These are phyloP conservation scores for Termitomyces sp. DNA, from an alignment of 768 basidiomycete genomes.

Conservation along the genomic window DNA sequence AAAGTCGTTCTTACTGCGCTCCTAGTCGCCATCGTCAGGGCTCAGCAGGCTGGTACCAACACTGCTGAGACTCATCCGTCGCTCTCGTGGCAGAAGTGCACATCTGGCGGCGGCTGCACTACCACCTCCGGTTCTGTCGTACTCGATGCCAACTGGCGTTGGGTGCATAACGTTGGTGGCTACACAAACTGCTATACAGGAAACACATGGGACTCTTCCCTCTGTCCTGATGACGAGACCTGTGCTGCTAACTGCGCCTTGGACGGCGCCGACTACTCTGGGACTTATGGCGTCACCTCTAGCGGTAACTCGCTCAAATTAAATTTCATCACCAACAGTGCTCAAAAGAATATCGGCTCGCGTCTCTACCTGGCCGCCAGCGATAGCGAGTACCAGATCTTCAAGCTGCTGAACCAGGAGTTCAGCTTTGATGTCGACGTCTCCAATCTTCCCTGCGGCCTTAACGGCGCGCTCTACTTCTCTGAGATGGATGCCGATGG, in stretches of 20 bases:
- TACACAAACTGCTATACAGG: conserved; percentile 54
- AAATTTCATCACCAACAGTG: conserved; percentile 43
- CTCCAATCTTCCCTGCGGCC: conserved; percentile 54
- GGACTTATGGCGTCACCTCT: conserved; percentile 53
- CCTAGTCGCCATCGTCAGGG: conserved; percentile 13
- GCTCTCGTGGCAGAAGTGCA: conserved; percentile 47
- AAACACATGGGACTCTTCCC: conserved; percentile 48
- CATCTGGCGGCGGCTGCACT: conserved; percentile 43
- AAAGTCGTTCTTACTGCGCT: too few species aligned
- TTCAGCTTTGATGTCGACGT: conserved; percentile 33
- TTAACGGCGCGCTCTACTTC: conserved; percentile 38
- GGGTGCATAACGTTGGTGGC: conserved; percentile 39
- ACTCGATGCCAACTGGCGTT: conserved; percentile 61
- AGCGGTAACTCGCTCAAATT: conserved; percentile 45
- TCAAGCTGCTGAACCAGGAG: conserved; percentile 15
- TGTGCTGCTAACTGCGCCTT: conserved; percentile 29
- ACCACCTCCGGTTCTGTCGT: conserved; percentile 37
- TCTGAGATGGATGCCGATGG: conserved; percentile 60
- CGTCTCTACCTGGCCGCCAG: conserved; percentile 50
- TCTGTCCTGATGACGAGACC: conserved; percentile 47
- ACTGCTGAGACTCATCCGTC: conserved; percentile 44
- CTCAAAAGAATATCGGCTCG: conserved; percentile 39
- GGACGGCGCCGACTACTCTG: conserved; percentile 46
- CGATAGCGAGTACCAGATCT: conserved; percentile 38
- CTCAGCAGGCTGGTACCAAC: conserved; percentile 46